Evolutionary conservation across 78 protist genomes (phyloP), one percentile per base, ranked within the genome.

Genomic region (Bodo saltans): DNA sequence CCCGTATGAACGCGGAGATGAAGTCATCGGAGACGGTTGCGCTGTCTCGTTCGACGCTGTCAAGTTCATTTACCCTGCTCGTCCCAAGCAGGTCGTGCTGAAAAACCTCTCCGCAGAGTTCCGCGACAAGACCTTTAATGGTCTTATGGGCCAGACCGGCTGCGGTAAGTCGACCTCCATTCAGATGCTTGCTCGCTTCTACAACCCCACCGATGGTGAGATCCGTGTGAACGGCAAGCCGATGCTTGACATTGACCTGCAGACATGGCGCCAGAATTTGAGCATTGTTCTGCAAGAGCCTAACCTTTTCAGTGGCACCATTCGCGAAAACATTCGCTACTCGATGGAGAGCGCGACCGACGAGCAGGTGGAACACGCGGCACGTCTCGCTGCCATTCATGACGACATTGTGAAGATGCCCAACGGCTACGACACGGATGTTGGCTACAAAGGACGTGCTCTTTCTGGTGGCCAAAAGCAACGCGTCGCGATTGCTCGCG

Each of bases 401-500:
- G 93, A 88, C 8, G 90, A 90, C 8, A 90, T 95, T 32, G 1
- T 35, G 41, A 70, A 38, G 34, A 84, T 94, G n/a, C 93, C 91
- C 35, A 82, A 75, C 32, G 94, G 94, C 3, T 89, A 86, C 47
- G 83, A 83, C 69, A 96, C 97, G 4, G 47, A 25, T 0, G 92
- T 94, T 1, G 99, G 98, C 53, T 97, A 93, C 35, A 70, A 93
- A 0, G 95, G 94, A 25, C 71, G 74, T n/a, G 47, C 79, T 71
- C 84, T 97, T 27, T 89, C 95, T 0, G 99, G 98, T 25, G 99
- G 99, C 0, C 98, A 97, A 88, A 89, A 89, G 85, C 99, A 97
- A 27, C 74, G 87, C 23, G 67, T 84, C 76, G 68, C 96, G 41
- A 95, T 97, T 38, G 99, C 99, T 0, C 83, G 99, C 26, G 97